Base-by-base conservation (phyloP, 2,329 filamentous ascomycete genomes). In the Colletotrichum filicis region DNA sequence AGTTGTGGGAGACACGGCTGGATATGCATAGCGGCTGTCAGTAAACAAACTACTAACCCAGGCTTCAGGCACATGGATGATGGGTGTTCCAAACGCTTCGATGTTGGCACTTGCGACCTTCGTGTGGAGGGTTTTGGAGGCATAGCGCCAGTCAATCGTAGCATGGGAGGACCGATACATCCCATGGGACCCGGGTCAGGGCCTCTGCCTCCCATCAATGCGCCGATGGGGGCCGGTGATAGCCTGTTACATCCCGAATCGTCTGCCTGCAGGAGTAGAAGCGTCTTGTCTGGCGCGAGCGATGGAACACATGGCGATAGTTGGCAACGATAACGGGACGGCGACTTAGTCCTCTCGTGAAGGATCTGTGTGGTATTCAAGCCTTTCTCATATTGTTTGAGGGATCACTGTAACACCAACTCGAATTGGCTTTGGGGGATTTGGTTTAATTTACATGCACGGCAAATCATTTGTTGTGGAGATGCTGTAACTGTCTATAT, bases 31-130 rank as follows among this genome's bases (percentile, higher is more conserved):
- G 16, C 24, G 22, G 19, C 71, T 49, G 14, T 26, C 24, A 26
- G 37, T 26, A 7, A n/a, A 26, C 2, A 53, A 4, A 14, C 4
- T 11, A 22, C 53, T 49, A 53, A 66, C 66, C 62, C 71, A 14
- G n/a, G 3, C n/a, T 58, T 53, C 76, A 95, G 93, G 79, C 93
- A 95, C 77, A 91, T 93, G 86, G 92, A 93, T 80, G 93, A 95
- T 77, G 93, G 93, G 16, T 95, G 93, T 79, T 89, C 92, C 14
- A 92, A 90, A 77, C 87, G 93, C 58, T 92, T 92, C 76, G 88
- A 90, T 75, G 84, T 90, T 58, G 86, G 86, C 49, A 89, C 85
- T 2, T 81, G 89, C 53, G 87, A 88, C 74, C 75, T 89, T 62
- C 82, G 82, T 30, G 77, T 81, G 6, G 80, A 83, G 66, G 75